Conservation (phyloP, 495 filamentous ascomycete genomes). For the Daldinia grandis region DNA sequence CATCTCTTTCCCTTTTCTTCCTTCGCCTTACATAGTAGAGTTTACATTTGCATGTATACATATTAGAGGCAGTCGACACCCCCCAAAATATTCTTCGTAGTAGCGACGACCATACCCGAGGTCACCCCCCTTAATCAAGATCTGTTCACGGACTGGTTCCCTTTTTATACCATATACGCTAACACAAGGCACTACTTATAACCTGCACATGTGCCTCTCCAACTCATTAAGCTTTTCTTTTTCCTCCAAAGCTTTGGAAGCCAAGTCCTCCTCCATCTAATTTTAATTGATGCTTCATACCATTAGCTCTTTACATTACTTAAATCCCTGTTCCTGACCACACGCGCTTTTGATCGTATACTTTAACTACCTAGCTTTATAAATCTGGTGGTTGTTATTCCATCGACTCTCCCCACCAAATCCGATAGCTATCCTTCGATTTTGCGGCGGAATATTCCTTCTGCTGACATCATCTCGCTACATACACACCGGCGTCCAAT, state of each 20-base stretch:
- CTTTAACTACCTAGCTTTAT: neutral
- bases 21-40: slow-evolving; percentile 6
- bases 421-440: slow-evolving; percentile 18
- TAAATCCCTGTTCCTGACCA: neutral
- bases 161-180: neutral
- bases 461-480: slow-evolving; percentile 38
- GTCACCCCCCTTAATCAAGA: slow-evolving; percentile 4
- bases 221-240: slow-evolving; percentile 7
- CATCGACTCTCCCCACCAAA: slow-evolving; percentile 19
- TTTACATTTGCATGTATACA: neutral
- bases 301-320: slow-evolving; percentile 6
- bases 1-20: slow-evolving; percentile 7
- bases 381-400: slow-evolving; percentile 3
- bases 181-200: neutral
- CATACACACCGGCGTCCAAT: slow-evolving; percentile 7
- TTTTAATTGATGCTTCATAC: slow-evolving; percentile 20
- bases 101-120: slow-evolving; percentile 12
- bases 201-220: neutral
- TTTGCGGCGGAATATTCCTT: slow-evolving; percentile 31
- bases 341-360: slow-evolving; percentile 16
- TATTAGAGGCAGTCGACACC: neutral
- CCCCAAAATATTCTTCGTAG: neutral
- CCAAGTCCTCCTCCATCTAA: slow-evolving; percentile 1
- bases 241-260: slow-evolving; percentile 2
- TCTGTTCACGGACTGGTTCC: neutral